phyloP scores from a whole-genome alignment of 345 rosid species.

The Murraya paniculata region DNA sequence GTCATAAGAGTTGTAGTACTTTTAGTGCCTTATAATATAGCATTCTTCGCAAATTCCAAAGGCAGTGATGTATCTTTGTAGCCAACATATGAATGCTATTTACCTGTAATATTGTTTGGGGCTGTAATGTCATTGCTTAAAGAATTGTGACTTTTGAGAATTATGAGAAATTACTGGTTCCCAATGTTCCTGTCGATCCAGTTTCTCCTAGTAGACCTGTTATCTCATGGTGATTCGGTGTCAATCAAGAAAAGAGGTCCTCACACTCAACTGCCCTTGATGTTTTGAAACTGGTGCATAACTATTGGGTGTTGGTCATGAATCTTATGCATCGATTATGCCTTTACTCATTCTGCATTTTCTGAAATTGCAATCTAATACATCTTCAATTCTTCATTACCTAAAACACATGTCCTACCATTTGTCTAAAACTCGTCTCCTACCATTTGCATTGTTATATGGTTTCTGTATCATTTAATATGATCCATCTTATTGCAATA shows the following conservation, averaged over 20 bases:
- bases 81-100: neutral
- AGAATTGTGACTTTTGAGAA: neutral
- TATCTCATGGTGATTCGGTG: conserved; percentile 98
- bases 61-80: neutral
- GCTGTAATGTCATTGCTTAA: neutral
- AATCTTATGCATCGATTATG: conserved; percentile 9
- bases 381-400: neutral
- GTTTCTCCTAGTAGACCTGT: conserved; percentile 88
- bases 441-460: neutral
- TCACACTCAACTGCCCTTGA: conserved; percentile 81
- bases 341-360: neutral
- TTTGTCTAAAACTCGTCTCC: too few relatives aligned
- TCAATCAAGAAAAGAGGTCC: too few relatives aligned
- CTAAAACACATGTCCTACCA: neutral
- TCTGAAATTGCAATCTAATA: neutral
- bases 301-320: neutral
- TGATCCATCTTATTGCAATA: neutral
- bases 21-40: neutral
- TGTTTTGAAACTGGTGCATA: conserved; percentile 74
- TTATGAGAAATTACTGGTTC: neutral
- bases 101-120: neutral
- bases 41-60: neutral
- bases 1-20: neutral
- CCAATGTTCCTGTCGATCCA: conserved; percentile 23
- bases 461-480: neutral